These are phyloP conservation scores for Hyaloscypha hepaticicola DNA, from an alignment of 495 filamentous ascomycete species.

Conservation along the genomic window DNA sequence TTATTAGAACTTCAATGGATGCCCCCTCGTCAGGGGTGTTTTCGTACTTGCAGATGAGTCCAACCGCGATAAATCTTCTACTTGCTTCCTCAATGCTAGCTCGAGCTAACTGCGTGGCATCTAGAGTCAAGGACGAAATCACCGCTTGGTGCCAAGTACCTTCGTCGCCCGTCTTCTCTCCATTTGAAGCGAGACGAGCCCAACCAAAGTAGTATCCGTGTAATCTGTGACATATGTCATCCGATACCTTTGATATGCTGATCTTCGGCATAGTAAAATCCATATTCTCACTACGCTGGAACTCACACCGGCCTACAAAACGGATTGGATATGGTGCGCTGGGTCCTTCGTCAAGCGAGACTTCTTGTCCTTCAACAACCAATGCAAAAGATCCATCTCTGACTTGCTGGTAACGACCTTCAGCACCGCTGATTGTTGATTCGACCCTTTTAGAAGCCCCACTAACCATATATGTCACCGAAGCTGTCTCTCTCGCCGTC, in stretches of 20 bases:
- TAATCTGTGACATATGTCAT: constrained; percentile 48
- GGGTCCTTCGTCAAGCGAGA: constrained; percentile 50
- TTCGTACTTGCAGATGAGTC: constrained; percentile 50
- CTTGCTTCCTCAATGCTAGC: constrained; percentile 36
- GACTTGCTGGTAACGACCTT: constrained; percentile 28
- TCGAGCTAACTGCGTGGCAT: constrained; percentile 33
- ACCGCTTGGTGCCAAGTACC: constrained; percentile 53
- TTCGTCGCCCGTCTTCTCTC: constrained; percentile 24
- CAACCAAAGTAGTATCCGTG: constrained; percentile 65
- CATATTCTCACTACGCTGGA: constrained; percentile 33
- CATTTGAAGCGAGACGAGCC: constrained; percentile 39
- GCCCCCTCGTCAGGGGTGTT: constrained; percentile 35
- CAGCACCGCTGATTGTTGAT: constrained; percentile 30
- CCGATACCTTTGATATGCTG: constrained; percentile 21
- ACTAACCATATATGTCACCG: constrained; percentile 41
- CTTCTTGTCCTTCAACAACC: constrained; percentile 24
- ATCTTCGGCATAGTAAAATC: not conserved
- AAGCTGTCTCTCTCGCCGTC: constrained; percentile 41
- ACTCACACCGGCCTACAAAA: constrained; percentile 46
- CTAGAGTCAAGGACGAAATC: constrained; percentile 49
- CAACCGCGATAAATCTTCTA: constrained; percentile 40
- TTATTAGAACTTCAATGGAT: constrained; percentile 49
- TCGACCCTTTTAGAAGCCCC: constrained; percentile 40
- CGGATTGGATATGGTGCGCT: constrained; percentile 56
- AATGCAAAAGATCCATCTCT: constrained; percentile 24